Base-by-base conservation (phyloP, 2,329 filamentous ascomycete species). In the Epichloe bromicola region DNA sequence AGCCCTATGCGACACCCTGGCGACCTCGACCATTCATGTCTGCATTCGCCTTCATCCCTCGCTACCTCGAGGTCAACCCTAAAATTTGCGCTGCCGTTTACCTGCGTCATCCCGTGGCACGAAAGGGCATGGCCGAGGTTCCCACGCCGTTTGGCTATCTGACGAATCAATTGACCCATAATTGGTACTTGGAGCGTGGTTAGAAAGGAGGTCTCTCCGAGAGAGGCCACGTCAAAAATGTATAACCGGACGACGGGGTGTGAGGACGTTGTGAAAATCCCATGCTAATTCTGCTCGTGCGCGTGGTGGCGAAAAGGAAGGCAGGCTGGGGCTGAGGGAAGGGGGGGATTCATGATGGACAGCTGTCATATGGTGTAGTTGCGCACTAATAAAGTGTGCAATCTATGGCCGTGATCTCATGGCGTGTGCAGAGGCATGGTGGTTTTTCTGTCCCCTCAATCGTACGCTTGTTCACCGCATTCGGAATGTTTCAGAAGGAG, bases 31-130 rank as follows among this genome's bases (percentile, higher is more conserved):
- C 85, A 49, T 97, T 80, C 69, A 94, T 98, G 86, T 76, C 80
- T 48, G 83, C 90, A 0, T 98, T 98, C 68, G 89, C 90, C 23
- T 96, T 95, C 68, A 89, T 98, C 58, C 93, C 93, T 11, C 76
- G 86, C 50, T 98, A 97, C 67, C 79, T 98, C 54, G 94, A 98
- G 71, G 93, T 98, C 60, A 96, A 97, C 74, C 93, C 95, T 68
- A 94, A 90, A 63, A 86, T 97, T 61, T 98, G 93, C 69, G 85
- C 90, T 1, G 93, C 93, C 11, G 89, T 98, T 40, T 98, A 98
- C 67, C 72, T 98, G 55, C 79, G 93, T 52, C 91, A 98, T 72
- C 93, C 93, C 0, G 91, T 97, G 42, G 93, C 88, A 26, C 78
- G 90, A 54, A 84, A 84, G 3, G 89, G 90, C 11, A 62, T 80